Percentiles rank a stretch among this genome's conserved stretches.
Conservation (phyloP, 768 basidiomycete species). For the Suillus decipiens region DNA sequence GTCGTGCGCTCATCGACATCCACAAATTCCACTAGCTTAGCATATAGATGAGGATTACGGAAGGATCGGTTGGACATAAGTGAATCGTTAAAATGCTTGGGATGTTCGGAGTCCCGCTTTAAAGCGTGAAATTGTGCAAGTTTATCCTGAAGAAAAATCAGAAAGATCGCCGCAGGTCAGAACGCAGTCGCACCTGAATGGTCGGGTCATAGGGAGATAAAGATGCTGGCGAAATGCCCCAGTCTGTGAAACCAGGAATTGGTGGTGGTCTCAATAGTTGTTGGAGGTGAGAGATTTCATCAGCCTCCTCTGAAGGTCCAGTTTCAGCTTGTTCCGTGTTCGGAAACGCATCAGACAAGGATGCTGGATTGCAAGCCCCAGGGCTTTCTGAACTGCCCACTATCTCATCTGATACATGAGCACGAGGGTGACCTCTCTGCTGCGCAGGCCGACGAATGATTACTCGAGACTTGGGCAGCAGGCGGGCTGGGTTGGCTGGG, state of each 20-base stretch:
- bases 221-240: conserved; percentile 73
- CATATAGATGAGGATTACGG: conserved; percentile 94
- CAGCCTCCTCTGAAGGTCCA: conserved; percentile 22
- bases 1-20: conserved; percentile 87
- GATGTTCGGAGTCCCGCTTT: conserved; percentile 59
- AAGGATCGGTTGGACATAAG: conserved; percentile 92
- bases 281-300: conserved; percentile 58
- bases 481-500: conserved; percentile 35
- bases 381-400: conserved; percentile 20
- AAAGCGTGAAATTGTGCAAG: conserved; percentile 76
- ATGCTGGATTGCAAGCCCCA: background rate
- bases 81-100: conserved; percentile 94
- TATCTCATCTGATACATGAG: conserved; percentile 52
- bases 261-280: conserved; percentile 60
- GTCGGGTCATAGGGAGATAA: conserved; percentile 58
- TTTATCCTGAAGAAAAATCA: conserved; percentile 58
- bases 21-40: conserved; percentile 93
- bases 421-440: conserved; percentile 51
- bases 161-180: background rate
- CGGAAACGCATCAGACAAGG: background rate
- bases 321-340: background rate
- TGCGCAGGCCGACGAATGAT: conserved; percentile 54
- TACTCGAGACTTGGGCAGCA: conserved; percentile 54
- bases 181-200: conserved; percentile 49
- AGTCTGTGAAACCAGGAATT: conserved; percentile 65